Evolutionary conservation across 2,329 filamentous ascomycete species (phyloP).

Genomic region (Diaporthe destruens): DNA sequence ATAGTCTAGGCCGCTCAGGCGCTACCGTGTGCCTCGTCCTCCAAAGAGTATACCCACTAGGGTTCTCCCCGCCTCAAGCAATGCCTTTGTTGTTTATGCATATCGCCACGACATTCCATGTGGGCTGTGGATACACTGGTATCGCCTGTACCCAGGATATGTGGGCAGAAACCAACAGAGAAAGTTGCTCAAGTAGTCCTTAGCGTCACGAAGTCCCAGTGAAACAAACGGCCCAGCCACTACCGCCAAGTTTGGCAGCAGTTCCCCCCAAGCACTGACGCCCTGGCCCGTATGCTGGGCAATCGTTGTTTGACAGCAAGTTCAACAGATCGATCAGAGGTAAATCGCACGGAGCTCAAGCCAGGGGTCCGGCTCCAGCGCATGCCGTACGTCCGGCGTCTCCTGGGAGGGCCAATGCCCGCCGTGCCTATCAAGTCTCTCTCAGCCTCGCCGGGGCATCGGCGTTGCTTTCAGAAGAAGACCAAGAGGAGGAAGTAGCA

Average conservation of each 20-base stretch:
- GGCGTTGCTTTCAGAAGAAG: too few relatives aligned
- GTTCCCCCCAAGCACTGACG: neutral
- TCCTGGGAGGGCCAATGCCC: neutral
- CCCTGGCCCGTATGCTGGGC: neutral
- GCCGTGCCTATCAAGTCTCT: neutral
- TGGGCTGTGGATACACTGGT: neutral
- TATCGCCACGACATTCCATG: neutral
- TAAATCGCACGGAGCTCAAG: neutral
- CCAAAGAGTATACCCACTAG: neutral
- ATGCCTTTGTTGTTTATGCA: neutral
- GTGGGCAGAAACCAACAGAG: neutral
- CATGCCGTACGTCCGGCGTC: neutral
- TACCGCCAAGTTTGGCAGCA: neutral
- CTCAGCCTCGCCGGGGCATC: neutral
- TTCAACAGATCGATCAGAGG: neutral
- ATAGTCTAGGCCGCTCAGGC: neutral
- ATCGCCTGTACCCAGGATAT: neutral
- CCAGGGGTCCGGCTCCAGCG: neutral
- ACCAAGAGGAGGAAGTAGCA: neutral
- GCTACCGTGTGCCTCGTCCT: neutral
- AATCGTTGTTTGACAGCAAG: neutral
- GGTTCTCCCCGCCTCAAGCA: neutral
- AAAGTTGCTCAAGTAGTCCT: neutral
- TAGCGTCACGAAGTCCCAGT: too few relatives aligned
- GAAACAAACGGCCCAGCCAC: constrained; percentile 1